These are phyloP conservation scores for Chloropicon primus DNA, from an alignment of 139 green algal genomes.

Conservation along the genomic window DNA sequence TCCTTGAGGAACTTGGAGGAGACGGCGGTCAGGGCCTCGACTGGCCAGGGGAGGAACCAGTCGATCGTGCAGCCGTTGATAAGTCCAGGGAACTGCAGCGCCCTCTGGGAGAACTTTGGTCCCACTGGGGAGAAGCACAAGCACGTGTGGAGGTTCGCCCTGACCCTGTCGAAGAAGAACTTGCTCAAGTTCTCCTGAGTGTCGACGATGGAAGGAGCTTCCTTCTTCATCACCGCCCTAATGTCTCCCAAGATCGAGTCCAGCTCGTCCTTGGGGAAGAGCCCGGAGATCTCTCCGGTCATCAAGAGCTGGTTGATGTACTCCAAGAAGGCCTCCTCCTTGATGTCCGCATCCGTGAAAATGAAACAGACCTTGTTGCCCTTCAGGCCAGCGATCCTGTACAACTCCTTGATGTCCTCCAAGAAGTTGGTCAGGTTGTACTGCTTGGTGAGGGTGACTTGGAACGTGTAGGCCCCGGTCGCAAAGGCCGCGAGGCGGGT, in stretches of 20 bases:
- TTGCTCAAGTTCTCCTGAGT: conserved; percentile 81
- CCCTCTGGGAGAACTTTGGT: conserved; percentile 62
- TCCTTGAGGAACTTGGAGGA: conserved; percentile 72
- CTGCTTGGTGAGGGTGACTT: conserved; percentile 62
- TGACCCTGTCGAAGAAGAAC: conserved; percentile 83
- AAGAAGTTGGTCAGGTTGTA: conserved; percentile 84
- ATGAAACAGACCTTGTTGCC: conserved; percentile 78
- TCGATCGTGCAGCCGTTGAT: conserved; percentile 92
- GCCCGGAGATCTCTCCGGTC: conserved; percentile 78
- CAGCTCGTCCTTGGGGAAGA: conserved; percentile 88
- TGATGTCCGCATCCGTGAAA: conserved; percentile 85
- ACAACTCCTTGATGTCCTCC: conserved; percentile 89
- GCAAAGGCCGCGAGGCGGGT: conserved; percentile 52
- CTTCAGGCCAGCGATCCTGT: conserved; percentile 89
- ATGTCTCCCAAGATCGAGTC: conserved; percentile 87
- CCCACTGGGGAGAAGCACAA: conserved; percentile 90
- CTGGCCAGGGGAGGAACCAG: conserved; percentile 52
- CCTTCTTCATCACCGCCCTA: conserved; percentile 57
- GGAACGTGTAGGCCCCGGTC: conserved; percentile 51
- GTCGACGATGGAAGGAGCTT: conserved; percentile 39
- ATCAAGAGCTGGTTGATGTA: conserved; percentile 96
- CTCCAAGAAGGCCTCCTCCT: conserved; percentile 88
- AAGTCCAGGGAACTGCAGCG: conserved; percentile 82
- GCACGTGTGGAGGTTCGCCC: conserved; percentile 77
- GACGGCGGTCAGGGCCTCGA: conserved; percentile 23